Base-by-base conservation (phyloP, 441 rosid genomes). In the Kokia cookei region DNA sequence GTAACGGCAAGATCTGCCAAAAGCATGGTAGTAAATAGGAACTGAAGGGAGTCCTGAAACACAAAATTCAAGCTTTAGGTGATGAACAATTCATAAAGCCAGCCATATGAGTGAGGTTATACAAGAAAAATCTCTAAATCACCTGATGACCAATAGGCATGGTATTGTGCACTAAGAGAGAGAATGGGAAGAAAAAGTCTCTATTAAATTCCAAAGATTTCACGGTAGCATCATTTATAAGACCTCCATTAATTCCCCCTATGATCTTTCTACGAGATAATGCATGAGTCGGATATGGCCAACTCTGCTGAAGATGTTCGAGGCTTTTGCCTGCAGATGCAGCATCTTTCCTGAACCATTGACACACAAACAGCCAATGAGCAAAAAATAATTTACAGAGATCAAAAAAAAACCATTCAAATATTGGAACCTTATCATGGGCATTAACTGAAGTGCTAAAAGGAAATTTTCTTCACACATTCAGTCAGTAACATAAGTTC, bases 101-200 rank as follows among this genome's bases (percentile, higher is more conserved):
- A 57, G 47, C 22, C 17, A 51, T 42, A 71, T 12, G 3, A 69
- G 26, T 57, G 29, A 53, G 62, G 42, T 48, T 60, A 43, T 4
- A 65, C 74, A 79, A 72, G 73, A 43, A 62, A 58, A 12, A 58
- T 63, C 74, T 74, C 78, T 59, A 43, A 64, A 48, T 50, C 79
- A 96, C 99, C 99, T 96, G 94, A 82, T 86, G 88, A 76, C 97
- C 98, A 73, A 92, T 85, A 0, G 99, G 98, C 79, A 92, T 87
- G 19, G 97, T 90, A 71, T 96, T 96, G 81, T 86, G 92, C 79
- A 96, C 48, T 77, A 96, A 77, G 48, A 91, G 94, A 74, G 97
- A 91, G 78, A 91, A 78, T 29, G 97, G 98, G 75, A 86, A 96
- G 54, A 91, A 87, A 60, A 85, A 83, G 76, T 91, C 98, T 84